phyloP scores from a whole-genome alignment of 306 rosid genomes.

The Glycine tomentella region DNA sequence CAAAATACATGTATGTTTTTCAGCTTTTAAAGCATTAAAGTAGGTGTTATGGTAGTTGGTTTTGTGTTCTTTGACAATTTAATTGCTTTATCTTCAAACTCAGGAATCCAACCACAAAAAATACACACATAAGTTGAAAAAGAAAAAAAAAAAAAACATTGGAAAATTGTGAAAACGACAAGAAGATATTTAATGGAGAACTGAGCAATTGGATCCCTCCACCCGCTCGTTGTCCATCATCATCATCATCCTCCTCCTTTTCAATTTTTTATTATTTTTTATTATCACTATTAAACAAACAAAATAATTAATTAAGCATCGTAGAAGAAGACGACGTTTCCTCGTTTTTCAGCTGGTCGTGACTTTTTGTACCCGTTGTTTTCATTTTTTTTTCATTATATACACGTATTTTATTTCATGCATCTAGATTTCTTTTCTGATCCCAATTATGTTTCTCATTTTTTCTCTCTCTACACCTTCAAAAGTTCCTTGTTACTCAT shows the following conservation, averaged over 20 bases:
- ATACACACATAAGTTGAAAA: constrained; percentile 43
- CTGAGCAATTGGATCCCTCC: constrained; percentile 70
- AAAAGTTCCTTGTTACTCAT: constrained; percentile 59
- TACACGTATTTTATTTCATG: too few species aligned
- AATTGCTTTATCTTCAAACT: constrained; percentile 89
- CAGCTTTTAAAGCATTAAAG: constrained; percentile 66
- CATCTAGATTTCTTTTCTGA: constrained; percentile 31
- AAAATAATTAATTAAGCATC: constrained; percentile 47
- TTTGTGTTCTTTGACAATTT: constrained; percentile 66
- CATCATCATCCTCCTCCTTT: constrained; percentile 45
- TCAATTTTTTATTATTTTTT: not conserved
- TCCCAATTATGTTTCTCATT: constrained; percentile 27
- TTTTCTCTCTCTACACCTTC: constrained; percentile 24
- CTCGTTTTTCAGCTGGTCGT: constrained; percentile 79
- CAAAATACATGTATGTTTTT: constrained; percentile 25
- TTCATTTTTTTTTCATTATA: constrained; percentile 25
- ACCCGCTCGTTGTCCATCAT: constrained; percentile 49
- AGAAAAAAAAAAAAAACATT: constrained; percentile 49
- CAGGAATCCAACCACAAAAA: constrained; percentile 88
- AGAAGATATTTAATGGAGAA: constrained; percentile 82
- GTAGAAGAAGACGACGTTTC: constrained; percentile 81
- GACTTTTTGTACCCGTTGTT: constrained; percentile 64
- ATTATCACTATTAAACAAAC: constrained; percentile 16
- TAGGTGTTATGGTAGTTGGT: constrained; percentile 85
- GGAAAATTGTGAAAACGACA: constrained; percentile 90